phyloP scores from a whole-genome alignment of 2,329 filamentous ascomycete species.

The Alternaria sp. region DNA sequence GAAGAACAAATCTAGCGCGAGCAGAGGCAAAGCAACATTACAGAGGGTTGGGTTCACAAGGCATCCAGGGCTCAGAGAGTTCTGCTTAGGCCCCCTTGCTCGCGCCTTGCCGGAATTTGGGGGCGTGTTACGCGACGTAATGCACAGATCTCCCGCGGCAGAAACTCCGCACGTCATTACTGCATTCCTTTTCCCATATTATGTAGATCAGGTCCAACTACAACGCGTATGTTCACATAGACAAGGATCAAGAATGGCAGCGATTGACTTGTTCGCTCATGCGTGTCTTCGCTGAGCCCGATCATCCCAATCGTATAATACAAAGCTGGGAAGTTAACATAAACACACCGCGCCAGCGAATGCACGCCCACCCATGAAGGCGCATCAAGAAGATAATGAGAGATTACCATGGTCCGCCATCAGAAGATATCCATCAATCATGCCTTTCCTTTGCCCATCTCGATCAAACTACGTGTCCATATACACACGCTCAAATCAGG shows the following conservation, averaged over 20 bases:
- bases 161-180: neutral
- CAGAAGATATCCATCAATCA: conserved; percentile 26
- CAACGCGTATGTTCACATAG: neutral
- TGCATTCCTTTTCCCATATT: neutral
- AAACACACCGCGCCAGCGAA: conserved; percentile 2
- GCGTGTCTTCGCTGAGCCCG: neutral
- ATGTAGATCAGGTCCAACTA: neutral
- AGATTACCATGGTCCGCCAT: conserved; percentile 23
- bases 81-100: conserved; percentile 1
- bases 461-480: conserved; percentile 3
- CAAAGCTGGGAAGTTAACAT: conserved; percentile 7
- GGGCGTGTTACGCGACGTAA: neutral
- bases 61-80: neutral
- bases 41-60: neutral
- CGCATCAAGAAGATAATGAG: conserved; percentile 12
- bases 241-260: neutral
- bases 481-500: conserved; percentile 5
- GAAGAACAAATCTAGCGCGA: neutral
- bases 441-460: conserved; percentile 11
- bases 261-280: conserved; percentile 6
- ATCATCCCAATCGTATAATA: conserved; percentile 11
- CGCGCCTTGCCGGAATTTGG: neutral
- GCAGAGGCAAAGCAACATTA: neutral
- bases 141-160: conserved; percentile 17
- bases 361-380: conserved; percentile 4